Base-by-base conservation (phyloP, 2,329 filamentous ascomycete species). In the Ampelomyces quisqualis region DNA sequence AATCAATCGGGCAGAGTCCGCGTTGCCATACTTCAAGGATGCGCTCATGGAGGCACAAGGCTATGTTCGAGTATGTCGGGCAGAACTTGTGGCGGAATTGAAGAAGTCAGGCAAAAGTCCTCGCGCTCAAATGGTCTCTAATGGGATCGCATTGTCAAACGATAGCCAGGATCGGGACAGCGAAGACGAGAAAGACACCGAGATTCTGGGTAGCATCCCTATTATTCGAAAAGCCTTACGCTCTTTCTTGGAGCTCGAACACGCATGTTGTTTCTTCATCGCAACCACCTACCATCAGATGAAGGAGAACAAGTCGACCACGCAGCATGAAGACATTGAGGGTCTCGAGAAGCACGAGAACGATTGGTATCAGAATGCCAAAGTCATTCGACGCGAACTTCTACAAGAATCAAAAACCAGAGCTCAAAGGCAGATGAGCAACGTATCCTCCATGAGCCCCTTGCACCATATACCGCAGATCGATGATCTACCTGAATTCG, bases 221-320 rank as follows among this genome's bases (percentile, higher is more conserved):
- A 76, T 81, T 24, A 76, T 78, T 34, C 80, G 83, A 22, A 80
- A 83, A 38, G 79, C 82, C 29, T 73, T 96, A 15, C 83, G 89
- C 7, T 77, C 75, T 14, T 83, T 87, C 2, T 73, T 95, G 13
- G 89, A 95, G 60, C 68, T 94, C 29, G 79, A 91, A 46, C 91
- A 96, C 63, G 82, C 85, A 51, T 88, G 85, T 20, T 76, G 81
- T 1, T 96, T 96, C 70, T 95, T 94, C 60, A 84, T 84, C 18
- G 89, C 85, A 10, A 95, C 90, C 53, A 85, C 84, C 0, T 84
- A 84, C 53, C 96, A 83, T 60, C 88, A 95, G 59, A 86, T 94
- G 47, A 93, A 90, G 60, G 79, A 81, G 1, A 80, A 90, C 40
- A 66, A 78, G 30, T 74, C 79, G 1, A 70, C 84, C 54, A 89